Base-by-base conservation (phyloP, 139 green algal species). In the Volvox africanus region DNA sequence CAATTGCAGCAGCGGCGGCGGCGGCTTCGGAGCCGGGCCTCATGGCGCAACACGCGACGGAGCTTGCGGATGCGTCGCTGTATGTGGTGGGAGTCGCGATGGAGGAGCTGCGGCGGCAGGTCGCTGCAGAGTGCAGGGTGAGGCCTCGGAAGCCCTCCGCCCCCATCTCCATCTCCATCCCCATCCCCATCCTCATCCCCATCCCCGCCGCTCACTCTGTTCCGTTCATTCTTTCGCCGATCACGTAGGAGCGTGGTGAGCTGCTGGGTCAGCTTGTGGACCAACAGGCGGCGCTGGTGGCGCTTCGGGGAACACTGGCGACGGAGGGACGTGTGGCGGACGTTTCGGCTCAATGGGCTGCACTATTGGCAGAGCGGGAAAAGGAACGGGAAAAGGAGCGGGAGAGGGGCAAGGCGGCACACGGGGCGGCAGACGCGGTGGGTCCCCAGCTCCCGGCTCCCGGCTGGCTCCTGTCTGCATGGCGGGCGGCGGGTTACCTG, bases 81-180 rank as follows among this genome's bases (percentile, higher is more conserved):
- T 95, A 93, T 76, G 87, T 96, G 88, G 94, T 95, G 61, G 82
- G 91, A 26, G 80, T 93, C 69, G 93, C 93, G 11, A 93, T 95
- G 87, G 94, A 94, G 87, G 94, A 96, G 93, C 88, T 96, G 77
- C 83, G 89, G 82, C 80, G 91, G 33, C 90, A 93, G 90, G 89
- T 96, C 26, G 68, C 80, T 21, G 82, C 76, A 5, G 93, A 96
- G 92, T 96, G 94, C 92, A 73, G 73, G 84, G 84, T 89, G 68
- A 73, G 65, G 65, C 65, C 65, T 28, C 24, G 21, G 21, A 6
- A 3, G 21, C 65, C 11, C 65, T 28, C 65, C 24, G 65, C 65
- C 24, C 65, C 13, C 73, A n/a, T 79, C 69, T 20, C 69, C 69
- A 13, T 78, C 12, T 26, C 69, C 21, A 22, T 13, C 69, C 69